Base-by-base conservation (phyloP, 352 stramenopile genomes). In the Blastocystis sp. region DNA sequence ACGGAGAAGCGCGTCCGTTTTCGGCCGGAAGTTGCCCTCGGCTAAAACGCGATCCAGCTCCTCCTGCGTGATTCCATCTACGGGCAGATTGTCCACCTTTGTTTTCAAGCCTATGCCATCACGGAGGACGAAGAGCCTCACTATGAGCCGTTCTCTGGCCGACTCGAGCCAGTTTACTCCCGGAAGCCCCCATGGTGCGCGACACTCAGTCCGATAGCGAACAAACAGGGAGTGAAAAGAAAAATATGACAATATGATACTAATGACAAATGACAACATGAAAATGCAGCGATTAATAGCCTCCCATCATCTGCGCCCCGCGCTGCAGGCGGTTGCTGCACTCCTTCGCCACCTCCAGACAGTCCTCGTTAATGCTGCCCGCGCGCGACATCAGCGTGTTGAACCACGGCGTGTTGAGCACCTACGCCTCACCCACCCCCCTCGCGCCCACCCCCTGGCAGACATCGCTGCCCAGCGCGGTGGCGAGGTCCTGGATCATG, bases 1-100 rank as follows among this genome's bases (percentile, higher is more conserved):
- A 14, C 62, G 62, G 11, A 84, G 56, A 28, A 84, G 38, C 5
- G 74, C 74, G 66, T 84, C 74, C 48, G 74, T 84, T 34, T 84
- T 84, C 53, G 74, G 74, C 5, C 45, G 23, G 17, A 84, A 70
- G 21, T 64, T 84, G n/a, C 56, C 52, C 21, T 67, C 21, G 1
- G 65, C 74, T 7, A 84, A 34, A 38, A 84, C 56, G 23, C 17
- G 17, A 67, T 84, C 74, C 1, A 84, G 28, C 61, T 52, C 48
- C 28, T 84, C 45, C 5, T 53, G 74, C 10, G 74, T 84, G 21
- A 84, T 84, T 53, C 38, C 56, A n/a, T 23, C 48, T 60, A 28
- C 21, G 14, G 74, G 74, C 0, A 84, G 23, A 69, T 62, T 66
- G 34, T 84, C 74, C 21, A 84, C 74, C 41, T 62, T 64, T 10